A percentile compares a stretch with the other conserved stretches of the same genome.
Conservation (phyloP, 2,329 filamentous ascomycete species). For the Aspergillus vadensis region DNA sequence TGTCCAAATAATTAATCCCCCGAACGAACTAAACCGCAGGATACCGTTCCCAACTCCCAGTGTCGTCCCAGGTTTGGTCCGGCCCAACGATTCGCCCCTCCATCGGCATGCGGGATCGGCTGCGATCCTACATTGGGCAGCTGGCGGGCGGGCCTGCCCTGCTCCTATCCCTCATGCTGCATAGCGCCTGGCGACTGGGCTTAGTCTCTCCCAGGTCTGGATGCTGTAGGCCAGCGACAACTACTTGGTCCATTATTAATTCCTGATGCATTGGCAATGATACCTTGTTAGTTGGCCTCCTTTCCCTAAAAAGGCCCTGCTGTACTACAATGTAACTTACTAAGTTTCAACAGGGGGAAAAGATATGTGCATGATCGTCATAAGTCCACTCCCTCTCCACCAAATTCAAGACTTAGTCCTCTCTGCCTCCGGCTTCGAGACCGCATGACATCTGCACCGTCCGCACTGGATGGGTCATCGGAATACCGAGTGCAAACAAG, state of each 20-base stretch:
- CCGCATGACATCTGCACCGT: neutral
- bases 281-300: neutral
- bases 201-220: neutral
- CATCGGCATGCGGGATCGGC: conserved; percentile 13
- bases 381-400: too few species aligned
- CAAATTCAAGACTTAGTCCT: too few species aligned
- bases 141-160: conserved; percentile 10
- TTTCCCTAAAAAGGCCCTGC: neutral
- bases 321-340: neutral
- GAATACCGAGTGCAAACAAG: neutral
- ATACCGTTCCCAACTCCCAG: neutral
- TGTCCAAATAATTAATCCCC: neutral
- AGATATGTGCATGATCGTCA: too few species aligned
- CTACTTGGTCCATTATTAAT: neutral
- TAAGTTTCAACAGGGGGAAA: neutral
- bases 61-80: neutral
- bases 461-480: neutral
- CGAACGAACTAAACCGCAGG: neutral
- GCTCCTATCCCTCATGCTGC: neutral
- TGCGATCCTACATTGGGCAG: conserved; percentile 18
- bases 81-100: conserved; percentile 3
- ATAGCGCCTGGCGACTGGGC: neutral
- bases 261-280: neutral
- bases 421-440: neutral
- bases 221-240: conserved; percentile 1